phyloP scores from a whole-genome alignment of 768 basidiomycete genomes.

The Trametes maxima region DNA sequence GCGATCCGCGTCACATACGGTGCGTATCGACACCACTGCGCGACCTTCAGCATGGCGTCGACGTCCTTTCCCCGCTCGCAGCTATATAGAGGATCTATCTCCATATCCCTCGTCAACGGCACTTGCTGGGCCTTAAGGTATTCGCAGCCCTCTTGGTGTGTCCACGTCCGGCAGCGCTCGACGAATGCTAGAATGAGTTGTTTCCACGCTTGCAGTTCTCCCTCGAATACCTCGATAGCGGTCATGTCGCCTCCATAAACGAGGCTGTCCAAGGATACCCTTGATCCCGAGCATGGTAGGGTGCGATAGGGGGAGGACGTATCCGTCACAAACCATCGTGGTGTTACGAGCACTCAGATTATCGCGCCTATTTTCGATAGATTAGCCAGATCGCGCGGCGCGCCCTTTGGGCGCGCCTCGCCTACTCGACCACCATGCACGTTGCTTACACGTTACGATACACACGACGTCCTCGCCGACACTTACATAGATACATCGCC shows the following conservation, averaged over 20 bases:
- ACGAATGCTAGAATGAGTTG: slow-evolving; percentile 51
- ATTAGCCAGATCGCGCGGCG: too few relatives aligned
- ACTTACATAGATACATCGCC: too few relatives aligned
- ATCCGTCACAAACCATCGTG: slow-evolving; percentile 56
- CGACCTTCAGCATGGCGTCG: slow-evolving; percentile 36
- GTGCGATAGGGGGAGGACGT: slow-evolving; percentile 42
- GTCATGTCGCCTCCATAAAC: neutral
- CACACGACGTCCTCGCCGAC: too few relatives aligned
- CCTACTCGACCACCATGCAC: too few relatives aligned
- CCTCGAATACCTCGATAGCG: slow-evolving; percentile 22
- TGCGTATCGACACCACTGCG: slow-evolving; percentile 42
- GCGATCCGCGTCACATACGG: slow-evolving; percentile 52
- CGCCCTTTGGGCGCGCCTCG: too few relatives aligned
- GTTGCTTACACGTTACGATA: too few relatives aligned
- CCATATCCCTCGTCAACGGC: slow-evolving; percentile 42
- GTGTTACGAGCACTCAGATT: slow-evolving; percentile 32
- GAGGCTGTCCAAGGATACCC: slow-evolving; percentile 36
- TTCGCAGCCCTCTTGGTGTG: slow-evolving; percentile 49
- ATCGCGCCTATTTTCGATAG: too few relatives aligned
- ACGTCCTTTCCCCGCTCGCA: slow-evolving; percentile 56
- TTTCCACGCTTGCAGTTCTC: slow-evolving; percentile 50
- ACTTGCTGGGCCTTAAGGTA: slow-evolving; percentile 39
- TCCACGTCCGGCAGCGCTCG: slow-evolving; percentile 60
- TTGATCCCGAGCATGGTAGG: slow-evolving; percentile 24
- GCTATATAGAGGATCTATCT: slow-evolving; percentile 47